Base-by-base conservation (phyloP, 2,329 filamentous ascomycete species). In the Scedosporium aurantiacum region DNA sequence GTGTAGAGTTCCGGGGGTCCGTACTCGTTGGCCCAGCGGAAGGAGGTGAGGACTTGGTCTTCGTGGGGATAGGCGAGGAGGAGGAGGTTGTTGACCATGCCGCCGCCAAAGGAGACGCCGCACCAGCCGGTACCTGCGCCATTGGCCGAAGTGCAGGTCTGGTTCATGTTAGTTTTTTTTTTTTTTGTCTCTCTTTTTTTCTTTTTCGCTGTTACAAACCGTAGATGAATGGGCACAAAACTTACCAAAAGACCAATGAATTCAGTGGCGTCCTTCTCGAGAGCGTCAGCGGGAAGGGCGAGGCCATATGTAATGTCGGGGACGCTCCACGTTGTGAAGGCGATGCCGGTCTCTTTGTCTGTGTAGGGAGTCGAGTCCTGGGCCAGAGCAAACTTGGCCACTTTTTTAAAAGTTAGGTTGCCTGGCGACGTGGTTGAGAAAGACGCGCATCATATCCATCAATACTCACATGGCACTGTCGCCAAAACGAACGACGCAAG, bases 11-110 rank as follows among this genome's bases (percentile, higher is more conserved):
- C 75, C 0, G 86, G 86, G 61, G 76, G 73, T 40, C 77, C 75
- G 68, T 87, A 89, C 57, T 82, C 83, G 2, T 75, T 76, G 3
- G 81, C 76, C 66, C 80, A 84, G 58, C 80, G 77, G 70, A 86
- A 80, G 1, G 81, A 81, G 0, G 83, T 84, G 32, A 81, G 71
- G 56, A 87, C 74, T 45, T 81, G 70, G 16, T 76, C 74, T 18
- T 78, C 75, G 64, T 80, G 75, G 4, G 82, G 78, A 76, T 81
- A 60, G 18, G 25, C 47, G 18, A 57, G 32, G 8, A 59, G 23
- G 57, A 62, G 57, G 18, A 60, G 61, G 61, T 47, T 60, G 61
- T 55, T 59, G 47, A 40, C 23, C 56, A 47, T 62, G n/a, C 40
- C 37, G 2, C 60, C 54, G 4, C 54, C 54, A 12, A 61, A 40